Percentiles rank a stretch among this genome's conserved stretches.
Conservation (phyloP, 495 filamentous ascomycete genomes). For the Elaphomyces granulatus region DNA sequence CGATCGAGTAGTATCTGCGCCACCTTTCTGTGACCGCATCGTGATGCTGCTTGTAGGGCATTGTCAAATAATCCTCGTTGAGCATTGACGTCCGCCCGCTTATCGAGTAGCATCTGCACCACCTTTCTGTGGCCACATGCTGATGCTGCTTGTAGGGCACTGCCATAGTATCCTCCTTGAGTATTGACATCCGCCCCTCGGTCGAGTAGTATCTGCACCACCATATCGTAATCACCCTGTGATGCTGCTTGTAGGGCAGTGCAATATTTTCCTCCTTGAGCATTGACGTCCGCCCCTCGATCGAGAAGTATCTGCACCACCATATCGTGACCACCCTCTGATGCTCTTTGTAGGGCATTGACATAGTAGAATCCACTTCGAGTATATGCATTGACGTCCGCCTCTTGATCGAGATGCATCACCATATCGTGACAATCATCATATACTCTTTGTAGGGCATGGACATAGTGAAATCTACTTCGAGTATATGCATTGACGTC, state of each 20-base stretch:
- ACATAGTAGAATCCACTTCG: slow-evolving; percentile 3
- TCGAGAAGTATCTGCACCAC: slow-evolving; percentile 5
- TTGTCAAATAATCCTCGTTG: no score
- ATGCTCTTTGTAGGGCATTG: slow-evolving; percentile 7
- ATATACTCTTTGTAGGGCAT: slow-evolving; percentile 19
- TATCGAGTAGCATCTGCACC: slow-evolving; percentile 11
- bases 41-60: slow-evolving; percentile 12
- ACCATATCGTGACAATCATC: slow-evolving; percentile 13
- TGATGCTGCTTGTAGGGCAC: slow-evolving; percentile 13
- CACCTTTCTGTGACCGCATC: slow-evolving; percentile 11
- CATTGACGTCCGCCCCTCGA: slow-evolving; percentile 5
- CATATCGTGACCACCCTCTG: not conserved
- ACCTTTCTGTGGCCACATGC: slow-evolving; percentile 12
- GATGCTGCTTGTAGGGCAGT: not conserved
- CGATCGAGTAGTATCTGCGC: slow-evolving; percentile 11
- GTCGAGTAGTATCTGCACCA: not conserved
- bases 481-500: no score
- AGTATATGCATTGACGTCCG: slow-evolving; percentile 5
- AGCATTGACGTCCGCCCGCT: slow-evolving; percentile 11
- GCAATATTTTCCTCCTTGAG: no score
- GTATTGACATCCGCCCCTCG: slow-evolving; percentile 1
- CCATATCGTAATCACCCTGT: not conserved
- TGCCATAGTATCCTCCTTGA: slow-evolving; percentile 3
- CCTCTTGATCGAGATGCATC: no score
- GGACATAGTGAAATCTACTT: no score